These are phyloP conservation scores for Entomophthora muscae DNA, from an alignment of 371 early-diverging fungal genomes.

Conservation along the genomic window DNA sequence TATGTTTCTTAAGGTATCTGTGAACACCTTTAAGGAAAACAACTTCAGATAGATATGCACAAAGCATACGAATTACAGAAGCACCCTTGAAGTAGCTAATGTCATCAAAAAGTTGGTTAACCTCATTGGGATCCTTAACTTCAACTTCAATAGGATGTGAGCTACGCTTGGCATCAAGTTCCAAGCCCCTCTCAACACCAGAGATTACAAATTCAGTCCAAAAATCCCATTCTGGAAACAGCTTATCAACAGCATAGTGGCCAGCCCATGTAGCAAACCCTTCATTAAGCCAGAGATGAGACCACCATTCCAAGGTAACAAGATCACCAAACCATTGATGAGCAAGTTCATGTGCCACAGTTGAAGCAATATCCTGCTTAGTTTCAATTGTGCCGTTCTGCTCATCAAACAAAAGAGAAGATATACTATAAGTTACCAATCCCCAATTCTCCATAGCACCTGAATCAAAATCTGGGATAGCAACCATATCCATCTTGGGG, in stretches of 20 bases:
- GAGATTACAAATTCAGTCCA: slow-evolving; percentile 60
- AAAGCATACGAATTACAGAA: slow-evolving; percentile 80
- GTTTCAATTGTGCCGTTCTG: slow-evolving; percentile 32
- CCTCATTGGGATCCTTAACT: slow-evolving; percentile 60
- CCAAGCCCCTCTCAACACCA: slow-evolving; percentile 46
- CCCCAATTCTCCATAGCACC: slow-evolving; percentile 96
- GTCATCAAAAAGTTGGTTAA: slow-evolving; percentile 66
- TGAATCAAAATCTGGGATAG: slow-evolving; percentile 75
- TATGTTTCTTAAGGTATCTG: slow-evolving; percentile 57
- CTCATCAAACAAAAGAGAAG: slow-evolving; percentile 49
- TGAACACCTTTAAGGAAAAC: slow-evolving; percentile 57
- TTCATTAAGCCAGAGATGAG: slow-evolving; percentile 92
- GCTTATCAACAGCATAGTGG: slow-evolving; percentile 52
- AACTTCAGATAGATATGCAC: slow-evolving; percentile 53
- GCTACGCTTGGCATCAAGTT: slow-evolving; percentile 58
- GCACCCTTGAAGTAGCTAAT: slow-evolving; percentile 85
- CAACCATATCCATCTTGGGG: slow-evolving; percentile 78
- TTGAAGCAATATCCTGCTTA: slow-evolving; percentile 64
- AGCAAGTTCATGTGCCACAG: slow-evolving; percentile 85
- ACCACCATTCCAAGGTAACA: slow-evolving; percentile 83
- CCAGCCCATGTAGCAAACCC: slow-evolving; percentile 96
- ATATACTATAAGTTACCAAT: slow-evolving; percentile 75
- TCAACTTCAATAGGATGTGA: slow-evolving; percentile 86
- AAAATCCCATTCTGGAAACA: slow-evolving; percentile 61
- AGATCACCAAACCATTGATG: slow-evolving; percentile 97